Conservation (phyloP, 148 eudicot species). For the Silene conica region DNA sequence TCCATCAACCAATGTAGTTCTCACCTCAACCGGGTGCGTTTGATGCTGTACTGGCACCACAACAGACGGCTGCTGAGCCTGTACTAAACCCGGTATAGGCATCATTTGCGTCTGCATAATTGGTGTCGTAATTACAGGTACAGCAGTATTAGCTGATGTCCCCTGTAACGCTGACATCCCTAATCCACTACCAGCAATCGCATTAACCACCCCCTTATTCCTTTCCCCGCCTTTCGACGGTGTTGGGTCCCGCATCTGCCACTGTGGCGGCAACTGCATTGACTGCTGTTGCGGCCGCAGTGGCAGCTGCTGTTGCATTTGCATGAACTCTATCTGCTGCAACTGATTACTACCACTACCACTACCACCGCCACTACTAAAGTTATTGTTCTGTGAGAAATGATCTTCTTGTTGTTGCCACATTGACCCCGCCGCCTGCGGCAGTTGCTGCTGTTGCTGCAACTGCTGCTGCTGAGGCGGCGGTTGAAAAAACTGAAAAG, state of each 20-base stretch:
- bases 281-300: too few species aligned
- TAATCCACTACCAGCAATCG: conserved; percentile 5
- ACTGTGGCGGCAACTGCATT: conserved; percentile 24
- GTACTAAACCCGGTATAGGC: not conserved
- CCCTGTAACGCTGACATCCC: not conserved
- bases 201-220: conserved; percentile 8
- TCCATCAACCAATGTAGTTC: conserved; percentile 14
- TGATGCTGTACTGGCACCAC: not conserved
- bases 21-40: not conserved
- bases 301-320: conserved; percentile 10
- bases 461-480: conserved; percentile 10
- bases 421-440: conserved; percentile 7
- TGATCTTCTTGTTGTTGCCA: conserved; percentile 8
- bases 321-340: conserved; percentile 22
- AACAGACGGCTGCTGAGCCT: not conserved
- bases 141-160: not conserved
- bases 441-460: conserved; percentile 17
- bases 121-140: not conserved
- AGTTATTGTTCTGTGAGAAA: not conserved
- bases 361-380: not conserved
- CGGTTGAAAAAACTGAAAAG: conserved; percentile 38
- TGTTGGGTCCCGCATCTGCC: conserved; percentile 27
- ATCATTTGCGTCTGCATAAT: not conserved
- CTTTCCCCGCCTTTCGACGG: conserved; percentile 25
- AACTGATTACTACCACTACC: conserved; percentile 19